Evolutionary conservation across 2,329 filamentous ascomycete genomes (phyloP).

Genomic region (Colletotrichum simmondsii): DNA sequence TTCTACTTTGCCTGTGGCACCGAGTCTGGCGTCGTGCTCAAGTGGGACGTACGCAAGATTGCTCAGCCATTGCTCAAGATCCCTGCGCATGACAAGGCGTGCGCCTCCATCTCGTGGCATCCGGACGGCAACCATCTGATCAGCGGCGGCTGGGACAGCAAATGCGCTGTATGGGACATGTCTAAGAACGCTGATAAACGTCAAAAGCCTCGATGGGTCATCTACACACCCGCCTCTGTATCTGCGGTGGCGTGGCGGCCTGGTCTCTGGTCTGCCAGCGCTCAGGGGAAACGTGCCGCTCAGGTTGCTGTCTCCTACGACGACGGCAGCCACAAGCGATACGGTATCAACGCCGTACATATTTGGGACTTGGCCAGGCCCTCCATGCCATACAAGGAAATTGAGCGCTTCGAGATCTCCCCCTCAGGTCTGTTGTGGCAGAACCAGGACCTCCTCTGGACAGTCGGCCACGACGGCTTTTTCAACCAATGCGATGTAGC

Average conservation of each 20-base stretch:
- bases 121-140: slow-evolving; percentile 74
- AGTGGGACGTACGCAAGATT: slow-evolving; percentile 71
- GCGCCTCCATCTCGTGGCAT: slow-evolving; percentile 73
- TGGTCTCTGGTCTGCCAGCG: slow-evolving; percentile 72
- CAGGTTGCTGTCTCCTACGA: slow-evolving; percentile 73
- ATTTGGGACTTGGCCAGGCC: slow-evolving; percentile 77
- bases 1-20: slow-evolving; percentile 73
- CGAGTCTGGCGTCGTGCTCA: slow-evolving; percentile 69
- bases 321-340: slow-evolving; percentile 62
- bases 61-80: slow-evolving; percentile 66
- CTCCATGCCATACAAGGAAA: slow-evolving; percentile 74
- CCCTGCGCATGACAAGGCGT: slow-evolving; percentile 70
- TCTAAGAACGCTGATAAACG: slow-evolving; percentile 69
- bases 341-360: slow-evolving; percentile 69
- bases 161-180: slow-evolving; percentile 74
- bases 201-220: slow-evolving; percentile 72
- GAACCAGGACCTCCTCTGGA: slow-evolving; percentile 74
- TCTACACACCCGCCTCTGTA: slow-evolving; percentile 70
- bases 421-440: slow-evolving; percentile 72
- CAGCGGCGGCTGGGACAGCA: slow-evolving; percentile 71
- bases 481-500: slow-evolving; percentile 75
- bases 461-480: slow-evolving; percentile 68
- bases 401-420: slow-evolving; percentile 68
- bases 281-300: slow-evolving; percentile 68
- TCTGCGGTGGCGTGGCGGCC: slow-evolving; percentile 72